Conservation (phyloP, 208 protist genomes). For the Wallacemonas collosoma region DNA sequence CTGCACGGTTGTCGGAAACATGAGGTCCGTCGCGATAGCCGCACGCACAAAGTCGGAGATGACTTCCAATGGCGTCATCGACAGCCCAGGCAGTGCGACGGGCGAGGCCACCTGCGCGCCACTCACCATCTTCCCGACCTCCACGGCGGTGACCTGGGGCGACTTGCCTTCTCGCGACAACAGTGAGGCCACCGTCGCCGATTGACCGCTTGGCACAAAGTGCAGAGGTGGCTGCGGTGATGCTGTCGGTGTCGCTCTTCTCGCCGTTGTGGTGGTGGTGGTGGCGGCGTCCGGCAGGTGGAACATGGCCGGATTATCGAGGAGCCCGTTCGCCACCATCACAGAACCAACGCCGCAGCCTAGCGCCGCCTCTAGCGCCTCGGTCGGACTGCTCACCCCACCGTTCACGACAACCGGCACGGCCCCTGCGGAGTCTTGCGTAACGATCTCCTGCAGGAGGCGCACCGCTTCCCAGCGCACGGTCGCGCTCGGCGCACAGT, state of each 20-base stretch:
- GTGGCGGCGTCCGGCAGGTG: slow-evolving; percentile 17
- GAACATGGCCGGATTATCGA: slow-evolving; percentile 87
- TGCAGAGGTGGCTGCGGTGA: slow-evolving; percentile 9
- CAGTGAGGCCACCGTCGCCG: not conserved
- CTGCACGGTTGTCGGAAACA: slow-evolving; percentile 61
- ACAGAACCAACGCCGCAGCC: slow-evolving; percentile 63
- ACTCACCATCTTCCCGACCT: not conserved
- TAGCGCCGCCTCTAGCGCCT: slow-evolving; percentile 50
- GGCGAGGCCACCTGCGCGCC: not conserved
- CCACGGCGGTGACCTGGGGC: not conserved
- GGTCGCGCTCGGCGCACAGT: slow-evolving; percentile 45
- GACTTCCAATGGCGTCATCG: slow-evolving; percentile 60
- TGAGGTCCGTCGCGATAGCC: slow-evolving; percentile 50
- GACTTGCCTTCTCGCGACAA: not conserved
- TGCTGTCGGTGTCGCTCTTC: not conserved
- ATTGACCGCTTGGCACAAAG: slow-evolving; percentile 9
- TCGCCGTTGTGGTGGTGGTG: not conserved
- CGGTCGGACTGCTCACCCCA: slow-evolving; percentile 53
- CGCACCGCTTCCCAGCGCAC: slow-evolving; percentile 67
- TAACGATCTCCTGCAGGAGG: slow-evolving; percentile 59
- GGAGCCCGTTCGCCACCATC: slow-evolving; percentile 82
- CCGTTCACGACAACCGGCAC: slow-evolving; percentile 90
- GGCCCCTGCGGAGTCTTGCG: slow-evolving; percentile 4
- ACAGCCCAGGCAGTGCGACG: slow-evolving; percentile 25
- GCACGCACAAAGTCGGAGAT: slow-evolving; percentile 82